These are phyloP conservation scores for Sherardia arvensis DNA, from an alignment of 257 asterid species.

Conservation along the genomic window DNA sequence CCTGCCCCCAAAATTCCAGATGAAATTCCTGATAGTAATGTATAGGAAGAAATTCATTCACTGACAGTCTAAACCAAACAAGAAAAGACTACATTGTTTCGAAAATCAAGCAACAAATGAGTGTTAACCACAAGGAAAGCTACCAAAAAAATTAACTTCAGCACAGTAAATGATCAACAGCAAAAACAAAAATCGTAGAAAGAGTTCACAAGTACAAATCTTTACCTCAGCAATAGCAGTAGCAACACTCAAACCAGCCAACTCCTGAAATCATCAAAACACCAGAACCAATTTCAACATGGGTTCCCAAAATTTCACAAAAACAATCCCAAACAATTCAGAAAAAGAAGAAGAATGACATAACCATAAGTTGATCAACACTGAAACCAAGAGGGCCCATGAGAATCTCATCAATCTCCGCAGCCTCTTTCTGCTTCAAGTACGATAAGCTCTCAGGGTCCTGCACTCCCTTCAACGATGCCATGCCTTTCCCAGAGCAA, in stretches of 20 bases:
- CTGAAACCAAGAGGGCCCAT: slow-evolving; percentile 97
- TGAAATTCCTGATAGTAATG: background rate
- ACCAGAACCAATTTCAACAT: slow-evolving; percentile 9
- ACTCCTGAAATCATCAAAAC: slow-evolving; percentile 40
- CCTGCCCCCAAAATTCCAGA: background rate
- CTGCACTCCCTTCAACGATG: slow-evolving; percentile 39
- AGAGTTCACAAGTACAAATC: background rate
- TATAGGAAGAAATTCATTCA: background rate
- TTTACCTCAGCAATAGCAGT: slow-evolving; percentile 78
- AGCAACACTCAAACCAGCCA: slow-evolving; percentile 99
- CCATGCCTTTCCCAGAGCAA: slow-evolving; percentile 44
- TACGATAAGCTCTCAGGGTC: slow-evolving; percentile 50
- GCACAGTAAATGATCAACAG: background rate
- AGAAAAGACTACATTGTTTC: background rate
- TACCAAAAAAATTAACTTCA: background rate
- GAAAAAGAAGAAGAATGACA: background rate
- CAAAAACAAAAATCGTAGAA: background rate
- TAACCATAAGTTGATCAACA: slow-evolving; percentile 92
- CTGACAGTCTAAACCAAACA: background rate
- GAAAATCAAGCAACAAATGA: background rate
- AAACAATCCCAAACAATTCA: background rate
- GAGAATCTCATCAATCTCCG: slow-evolving; percentile 77
- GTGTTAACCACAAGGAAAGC: background rate
- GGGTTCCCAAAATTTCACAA: background rate
- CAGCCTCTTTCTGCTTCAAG: slow-evolving; percentile 73